Conservation (phyloP, 495 filamentous ascomycete genomes). For the Podospora pseudocomata region DNA sequence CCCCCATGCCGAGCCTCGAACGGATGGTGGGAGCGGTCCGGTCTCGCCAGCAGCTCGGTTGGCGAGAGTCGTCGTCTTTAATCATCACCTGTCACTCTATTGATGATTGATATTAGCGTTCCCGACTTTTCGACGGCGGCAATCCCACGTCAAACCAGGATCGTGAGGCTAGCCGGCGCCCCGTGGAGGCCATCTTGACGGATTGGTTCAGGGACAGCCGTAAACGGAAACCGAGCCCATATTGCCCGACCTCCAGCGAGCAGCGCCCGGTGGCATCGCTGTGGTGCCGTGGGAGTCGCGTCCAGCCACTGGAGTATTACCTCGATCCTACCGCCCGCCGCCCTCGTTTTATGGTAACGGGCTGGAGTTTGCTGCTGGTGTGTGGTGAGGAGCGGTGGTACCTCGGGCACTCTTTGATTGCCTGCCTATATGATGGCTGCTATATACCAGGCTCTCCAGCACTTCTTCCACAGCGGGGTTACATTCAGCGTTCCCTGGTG, state of each 20-base stretch:
- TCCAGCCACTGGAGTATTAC: background rate
- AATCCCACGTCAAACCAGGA: background rate
- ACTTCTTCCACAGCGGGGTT: slow-evolving; percentile 1
- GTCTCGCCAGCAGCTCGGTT: background rate
- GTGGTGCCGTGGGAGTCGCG: background rate
- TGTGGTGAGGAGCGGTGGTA: slow-evolving; percentile 33
- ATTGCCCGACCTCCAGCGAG: background rate
- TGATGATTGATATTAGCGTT: background rate
- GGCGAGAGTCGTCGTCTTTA: background rate
- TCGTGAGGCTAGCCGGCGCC: no score
- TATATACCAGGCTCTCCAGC: slow-evolving; percentile 21
- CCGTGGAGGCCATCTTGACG: background rate
- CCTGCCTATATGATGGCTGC: slow-evolving; percentile 28
- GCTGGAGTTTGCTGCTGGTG: slow-evolving; percentile 1
- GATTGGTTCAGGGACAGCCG: background rate
- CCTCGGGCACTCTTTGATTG: slow-evolving; percentile 40
- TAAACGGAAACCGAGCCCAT: slow-evolving; percentile 1
- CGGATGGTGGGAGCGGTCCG: background rate
- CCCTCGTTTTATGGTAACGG: slow-evolving; percentile 16
- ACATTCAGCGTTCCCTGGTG: slow-evolving; percentile 14
- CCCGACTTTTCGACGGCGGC: slow-evolving; percentile 6
- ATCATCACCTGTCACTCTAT: background rate
- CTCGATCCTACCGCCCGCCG: slow-evolving; percentile 6
- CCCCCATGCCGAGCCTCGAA: background rate
- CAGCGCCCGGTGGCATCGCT: background rate